phyloP scores from a whole-genome alignment of 139 green algal genomes.

The Tetradesmus obliquus region DNA sequence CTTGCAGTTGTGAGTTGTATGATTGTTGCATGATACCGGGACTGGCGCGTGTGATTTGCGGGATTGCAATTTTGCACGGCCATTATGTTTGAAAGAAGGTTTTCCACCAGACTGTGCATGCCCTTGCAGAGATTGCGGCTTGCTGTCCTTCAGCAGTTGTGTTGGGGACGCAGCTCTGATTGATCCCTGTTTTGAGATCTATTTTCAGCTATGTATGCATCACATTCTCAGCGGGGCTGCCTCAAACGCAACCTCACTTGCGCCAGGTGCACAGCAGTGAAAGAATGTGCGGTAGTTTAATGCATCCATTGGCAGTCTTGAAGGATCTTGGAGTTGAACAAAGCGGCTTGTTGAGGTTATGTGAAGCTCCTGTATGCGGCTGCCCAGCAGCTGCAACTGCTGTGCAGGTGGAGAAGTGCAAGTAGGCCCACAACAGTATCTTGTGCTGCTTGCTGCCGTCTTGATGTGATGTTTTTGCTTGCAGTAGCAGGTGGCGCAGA shows the following conservation, averaged over 20 bases:
- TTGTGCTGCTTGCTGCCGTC: too few relatives aligned
- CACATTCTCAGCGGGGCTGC: background rate
- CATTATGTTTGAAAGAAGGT: background rate
- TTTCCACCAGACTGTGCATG: background rate
- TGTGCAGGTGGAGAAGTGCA: too few relatives aligned
- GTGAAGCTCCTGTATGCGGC: too few relatives aligned
- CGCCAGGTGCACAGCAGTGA: background rate
- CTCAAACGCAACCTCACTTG: background rate
- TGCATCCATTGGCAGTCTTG: too few relatives aligned
- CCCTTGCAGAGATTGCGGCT: background rate
- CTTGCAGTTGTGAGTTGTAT: too few relatives aligned
- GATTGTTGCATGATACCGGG: background rate
- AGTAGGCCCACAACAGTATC: too few relatives aligned
- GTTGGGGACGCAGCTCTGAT: background rate
- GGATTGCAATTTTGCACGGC: background rate
- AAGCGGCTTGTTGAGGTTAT: too few relatives aligned
- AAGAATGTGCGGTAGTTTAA: background rate
- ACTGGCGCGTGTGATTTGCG: background rate
- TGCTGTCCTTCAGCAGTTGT: background rate
- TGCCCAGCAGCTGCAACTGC: too few relatives aligned
- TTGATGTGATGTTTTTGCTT: too few relatives aligned
- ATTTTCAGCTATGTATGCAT: background rate
- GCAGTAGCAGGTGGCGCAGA: too few relatives aligned
- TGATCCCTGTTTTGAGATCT: background rate
- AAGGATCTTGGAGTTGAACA: too few relatives aligned